These are phyloP conservation scores for Dorcoceras hygrometricum DNA, from an alignment of 257 asterid genomes.

Conservation along the genomic window DNA sequence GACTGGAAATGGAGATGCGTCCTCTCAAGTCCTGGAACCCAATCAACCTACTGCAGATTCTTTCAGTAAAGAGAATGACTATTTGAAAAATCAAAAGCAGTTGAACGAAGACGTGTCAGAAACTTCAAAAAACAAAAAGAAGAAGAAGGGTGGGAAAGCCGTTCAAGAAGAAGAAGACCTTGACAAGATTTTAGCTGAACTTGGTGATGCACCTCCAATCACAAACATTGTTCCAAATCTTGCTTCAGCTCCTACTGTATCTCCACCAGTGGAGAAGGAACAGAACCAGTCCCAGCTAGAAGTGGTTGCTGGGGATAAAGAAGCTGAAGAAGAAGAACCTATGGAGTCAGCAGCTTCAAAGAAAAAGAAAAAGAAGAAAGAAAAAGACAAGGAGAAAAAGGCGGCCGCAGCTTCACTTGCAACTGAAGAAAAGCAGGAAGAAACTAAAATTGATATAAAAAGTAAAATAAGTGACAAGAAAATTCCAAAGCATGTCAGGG, in stretches of 20 bases:
- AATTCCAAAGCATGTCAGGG: too few species aligned
- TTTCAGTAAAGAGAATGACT: background rate
- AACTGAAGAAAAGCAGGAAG: too few species aligned
- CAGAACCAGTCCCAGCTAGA: conserved; percentile 48
- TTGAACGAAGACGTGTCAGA: conserved; percentile 40
- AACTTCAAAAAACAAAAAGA: too few species aligned
- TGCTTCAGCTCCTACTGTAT: conserved; percentile 28
- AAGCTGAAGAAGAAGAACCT: too few species aligned
- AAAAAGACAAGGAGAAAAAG: too few species aligned
- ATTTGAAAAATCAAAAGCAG: conserved; percentile 32
- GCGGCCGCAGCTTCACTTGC: too few species aligned
- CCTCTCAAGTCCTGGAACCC: conserved; percentile 33
- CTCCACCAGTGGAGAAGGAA: conserved; percentile 37
- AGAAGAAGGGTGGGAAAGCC: too few species aligned
- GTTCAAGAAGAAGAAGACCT: too few species aligned
- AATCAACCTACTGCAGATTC: conserved; percentile 21
- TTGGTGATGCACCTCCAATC: conserved; percentile 57
- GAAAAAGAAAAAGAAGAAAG: too few species aligned
- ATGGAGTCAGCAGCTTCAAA: too few species aligned
- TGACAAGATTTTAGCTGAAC: conserved; percentile 77
- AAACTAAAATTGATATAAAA: too few species aligned
- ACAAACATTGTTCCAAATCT: conserved; percentile 34
- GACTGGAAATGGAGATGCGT: conserved; percentile 30
- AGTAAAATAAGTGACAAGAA: too few species aligned
- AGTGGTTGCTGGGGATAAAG: conserved; percentile 56